Base-by-base conservation (phyloP, 352 stramenopile genomes). In the Phytophthora quininea region DNA sequence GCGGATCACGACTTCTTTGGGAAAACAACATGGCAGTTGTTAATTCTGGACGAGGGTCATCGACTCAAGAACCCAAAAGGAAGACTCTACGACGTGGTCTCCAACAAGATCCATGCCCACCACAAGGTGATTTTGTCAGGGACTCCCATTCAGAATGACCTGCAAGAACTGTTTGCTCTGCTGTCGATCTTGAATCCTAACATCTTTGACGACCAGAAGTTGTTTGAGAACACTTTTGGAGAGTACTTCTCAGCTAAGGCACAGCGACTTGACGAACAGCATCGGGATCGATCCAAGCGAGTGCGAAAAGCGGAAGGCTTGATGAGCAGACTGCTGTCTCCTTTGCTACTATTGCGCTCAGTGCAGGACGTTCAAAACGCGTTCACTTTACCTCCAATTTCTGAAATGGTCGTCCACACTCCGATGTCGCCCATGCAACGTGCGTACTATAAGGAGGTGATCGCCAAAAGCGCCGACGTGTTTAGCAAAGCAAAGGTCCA, bases 1-100 rank as follows among this genome's bases (percentile, higher is more conserved):
- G 76, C 76, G 19, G 86, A 91, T 59, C 64, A 76, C 24, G 64
- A 73, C 1, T 94, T 85, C 68, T 91, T 86, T 66, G 45, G 60
- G 48, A 77, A 71, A 5, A 61, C 73, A 15, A 62, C 66, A 62
- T 90, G 87, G 85, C 71, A 75, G 4, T 52, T 91, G 7, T 60
- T 91, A n/a, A 60, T 97, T 12, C 76, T 97, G 27, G 90, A 97
- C 59, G 91, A 97, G 73, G 89, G 85, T 27, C 91, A 97, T 64
- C 73, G 84, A 15, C 88, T 97, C n/a, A 97, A 97, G 76, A 97
- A 96, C 63, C 69, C 72, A 1, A 81, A 85, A 38, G 74, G 86
- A 1, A 74, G 83, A 54, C 66, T 91, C 37, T 77, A 89, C 58
- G 60, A 74, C n/a, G 56, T 76, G 35, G 64, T 95, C 31, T 62